These are phyloP conservation scores for Leccinum fibrillosum DNA, from an alignment of 768 basidiomycete species.

Conservation along the genomic window DNA sequence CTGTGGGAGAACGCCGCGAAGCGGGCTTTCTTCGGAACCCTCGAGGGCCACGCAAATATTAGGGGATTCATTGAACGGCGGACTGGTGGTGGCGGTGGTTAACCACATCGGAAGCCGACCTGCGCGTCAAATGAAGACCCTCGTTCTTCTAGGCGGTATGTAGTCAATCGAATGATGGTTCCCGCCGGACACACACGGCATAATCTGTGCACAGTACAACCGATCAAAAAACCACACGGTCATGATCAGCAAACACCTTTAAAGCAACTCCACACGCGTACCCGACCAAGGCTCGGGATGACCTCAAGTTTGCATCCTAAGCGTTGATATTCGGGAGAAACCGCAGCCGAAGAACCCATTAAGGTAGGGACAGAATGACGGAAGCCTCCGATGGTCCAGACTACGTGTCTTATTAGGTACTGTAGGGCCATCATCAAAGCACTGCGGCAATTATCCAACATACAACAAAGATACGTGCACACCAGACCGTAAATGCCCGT, in stretches of 20 bases:
- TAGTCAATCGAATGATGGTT: slow-evolving; percentile 5
- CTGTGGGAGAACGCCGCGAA: slow-evolving; percentile 76
- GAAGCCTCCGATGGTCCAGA: not conserved
- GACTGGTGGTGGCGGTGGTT: slow-evolving; percentile 40
- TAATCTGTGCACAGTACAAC: not conserved
- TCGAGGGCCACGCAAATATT: slow-evolving; percentile 77
- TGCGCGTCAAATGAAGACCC: slow-evolving; percentile 2
- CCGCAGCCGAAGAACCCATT: not conserved
- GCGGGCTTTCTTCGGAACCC: slow-evolving; percentile 79
- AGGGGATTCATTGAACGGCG: slow-evolving; percentile 77
- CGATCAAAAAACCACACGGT: slow-evolving; percentile 4
- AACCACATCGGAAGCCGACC: not conserved
- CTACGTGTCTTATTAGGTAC: slow-evolving; percentile 3
- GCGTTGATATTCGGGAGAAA: slow-evolving; percentile 9
- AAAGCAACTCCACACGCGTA: not conserved
- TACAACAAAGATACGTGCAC: slow-evolving; percentile 10
- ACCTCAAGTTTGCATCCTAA: slow-evolving; percentile 2
- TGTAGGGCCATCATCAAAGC: slow-evolving; percentile 12
- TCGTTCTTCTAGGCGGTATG: not conserved
- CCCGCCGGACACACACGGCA: not conserved
- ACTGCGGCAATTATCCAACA: slow-evolving; percentile 13
- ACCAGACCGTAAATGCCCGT: slow-evolving; percentile 14
- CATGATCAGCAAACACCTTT: slow-evolving; percentile 13
- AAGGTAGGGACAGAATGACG: not conserved
- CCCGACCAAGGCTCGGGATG: slow-evolving; percentile 12